phyloP scores from a whole-genome alignment of 75 land plant species.

The Cupressus sempervirens region DNA sequence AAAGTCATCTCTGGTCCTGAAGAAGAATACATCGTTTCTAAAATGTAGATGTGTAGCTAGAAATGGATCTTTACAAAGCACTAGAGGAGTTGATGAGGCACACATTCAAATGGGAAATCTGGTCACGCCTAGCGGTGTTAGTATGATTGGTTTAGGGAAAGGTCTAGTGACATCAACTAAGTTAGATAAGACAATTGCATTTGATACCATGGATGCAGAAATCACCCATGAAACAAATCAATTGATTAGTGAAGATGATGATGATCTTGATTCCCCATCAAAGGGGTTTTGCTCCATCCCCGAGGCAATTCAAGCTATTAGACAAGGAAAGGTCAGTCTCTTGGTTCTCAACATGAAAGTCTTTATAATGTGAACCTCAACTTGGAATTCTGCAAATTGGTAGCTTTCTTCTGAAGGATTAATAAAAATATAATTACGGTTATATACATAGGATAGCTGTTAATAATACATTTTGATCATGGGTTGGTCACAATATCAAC shows the following conservation, averaged over 20 bases:
- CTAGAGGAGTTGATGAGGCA: neutral
- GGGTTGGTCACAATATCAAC: neutral
- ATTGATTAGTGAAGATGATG: conserved; percentile 30
- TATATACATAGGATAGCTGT: neutral
- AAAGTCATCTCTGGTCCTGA: neutral
- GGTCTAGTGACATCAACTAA: neutral
- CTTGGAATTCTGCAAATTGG: neutral
- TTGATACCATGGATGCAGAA: conserved; percentile 21
- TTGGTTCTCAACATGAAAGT: neutral
- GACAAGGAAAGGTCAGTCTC: conserved; percentile 67
- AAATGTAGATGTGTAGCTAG: conserved; percentile 1
- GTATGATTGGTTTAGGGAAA: conserved; percentile 4
- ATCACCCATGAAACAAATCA: conserved; percentile 17
- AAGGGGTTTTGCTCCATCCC: conserved; percentile 61
- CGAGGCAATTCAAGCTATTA: conserved; percentile 71
- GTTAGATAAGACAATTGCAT: conserved; percentile 14
- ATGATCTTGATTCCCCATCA: conserved; percentile 50
- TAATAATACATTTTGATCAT: neutral
- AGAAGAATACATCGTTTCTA: neutral
- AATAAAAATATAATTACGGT: neutral
- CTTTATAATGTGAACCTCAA: conserved; percentile 1
- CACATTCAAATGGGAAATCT: neutral
- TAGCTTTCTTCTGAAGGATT: neutral
- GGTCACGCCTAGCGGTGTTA: neutral
- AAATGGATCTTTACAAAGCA: conserved; percentile 5